phyloP scores from a whole-genome alignment of 1,139 yeast species.

The Sugiyamaella sp. region DNA sequence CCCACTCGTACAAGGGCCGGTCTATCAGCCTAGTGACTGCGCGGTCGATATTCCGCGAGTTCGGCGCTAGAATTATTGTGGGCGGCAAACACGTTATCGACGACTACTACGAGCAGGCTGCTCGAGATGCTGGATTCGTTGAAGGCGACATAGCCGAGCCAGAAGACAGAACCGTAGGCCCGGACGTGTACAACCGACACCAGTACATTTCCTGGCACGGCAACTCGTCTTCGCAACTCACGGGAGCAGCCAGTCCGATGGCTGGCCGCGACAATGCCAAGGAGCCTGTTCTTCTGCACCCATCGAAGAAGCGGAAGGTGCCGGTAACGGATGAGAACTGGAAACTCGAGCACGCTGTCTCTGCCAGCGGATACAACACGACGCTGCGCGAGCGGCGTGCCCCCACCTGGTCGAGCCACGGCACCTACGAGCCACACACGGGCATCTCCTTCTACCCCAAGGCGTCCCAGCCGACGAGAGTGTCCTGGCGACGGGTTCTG shows the following conservation, averaged over 20 bases:
- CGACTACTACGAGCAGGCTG: conserved; percentile 83
- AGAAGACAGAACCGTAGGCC: conserved; percentile 53
- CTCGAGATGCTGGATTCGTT: conserved; percentile 70
- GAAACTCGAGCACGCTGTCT: conserved; percentile 82
- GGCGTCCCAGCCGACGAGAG: conserved; percentile 69
- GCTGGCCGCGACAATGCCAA: conserved; percentile 35
- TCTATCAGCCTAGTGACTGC: conserved; percentile 91
- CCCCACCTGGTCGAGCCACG: conserved; percentile 55
- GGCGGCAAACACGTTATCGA: conserved; percentile 83
- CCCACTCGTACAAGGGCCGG: conserved; percentile 89
- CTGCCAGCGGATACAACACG: conserved; percentile 71
- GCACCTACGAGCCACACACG: conserved; percentile 79
- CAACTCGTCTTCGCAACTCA: conserved; percentile 48
- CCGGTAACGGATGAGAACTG: conserved; percentile 71
- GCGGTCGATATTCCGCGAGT: conserved; percentile 83
- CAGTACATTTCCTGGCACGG: conserved; percentile 59
- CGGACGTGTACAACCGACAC: conserved; percentile 50
- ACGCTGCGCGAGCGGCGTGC: conserved; percentile 62
- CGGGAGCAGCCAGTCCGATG: conserved; percentile 26
- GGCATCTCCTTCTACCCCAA: conserved; percentile 73
- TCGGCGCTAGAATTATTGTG: conserved; percentile 81
- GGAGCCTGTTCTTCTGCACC: conserved; percentile 24
- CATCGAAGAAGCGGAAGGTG: conserved; percentile 40
- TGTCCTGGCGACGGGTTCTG: conserved; percentile 42
- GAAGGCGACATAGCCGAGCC: conserved; percentile 84